Base-by-base conservation (phyloP, 345 rosid genomes). In the Durio zibethinus region DNA sequence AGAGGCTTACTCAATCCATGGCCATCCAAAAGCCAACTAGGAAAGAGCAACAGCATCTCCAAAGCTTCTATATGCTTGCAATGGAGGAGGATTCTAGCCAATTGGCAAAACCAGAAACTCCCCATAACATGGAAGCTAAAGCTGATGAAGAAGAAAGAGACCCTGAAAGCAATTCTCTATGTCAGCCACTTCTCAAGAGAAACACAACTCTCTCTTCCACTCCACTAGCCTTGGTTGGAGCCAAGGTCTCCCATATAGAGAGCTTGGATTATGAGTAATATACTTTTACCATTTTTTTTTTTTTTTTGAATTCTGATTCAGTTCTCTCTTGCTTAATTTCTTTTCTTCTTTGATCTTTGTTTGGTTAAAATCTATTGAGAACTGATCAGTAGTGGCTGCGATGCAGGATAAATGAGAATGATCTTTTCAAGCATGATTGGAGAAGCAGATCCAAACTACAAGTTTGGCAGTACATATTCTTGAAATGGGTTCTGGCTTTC, bases 371-470 rank as follows among this genome's bases (percentile, higher is more conserved):
- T 52, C n/a, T 1, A 7, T 16, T 36, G 50, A 53, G 45, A 52
- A 25, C 12, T 18, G 6, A 59, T 48, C 72, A 18, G 43, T 38
- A 18, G 36, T 74, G 74, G 61, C 3, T 40, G 36, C 23, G 25
- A 72, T 82, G 82, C 88, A 94, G 98, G 85, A 92, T 93, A 81
- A 92, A 93, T 78, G 98, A 94, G 80, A 94, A 91, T 76, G 98
- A 91, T 84, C 81, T 94, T 79, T 94, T 94, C 86, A 94, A 92
- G 86, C 97, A 94, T 77, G 98, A 94, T 63, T 93, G 98, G 98
- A 90, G 98, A 80, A 90, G 88, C 80, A 85, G 98, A 91, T 90
- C 97, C 82, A 88, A 77, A 84, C 82, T 72, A 63, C 97, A 94
- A 85, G 93, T 94, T 21, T 76, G 93, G 82, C 98, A 89, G 72